These are phyloP conservation scores for Salvia miltiorrhiza DNA, from an alignment of 257 asterid species.

Conservation along the genomic window DNA sequence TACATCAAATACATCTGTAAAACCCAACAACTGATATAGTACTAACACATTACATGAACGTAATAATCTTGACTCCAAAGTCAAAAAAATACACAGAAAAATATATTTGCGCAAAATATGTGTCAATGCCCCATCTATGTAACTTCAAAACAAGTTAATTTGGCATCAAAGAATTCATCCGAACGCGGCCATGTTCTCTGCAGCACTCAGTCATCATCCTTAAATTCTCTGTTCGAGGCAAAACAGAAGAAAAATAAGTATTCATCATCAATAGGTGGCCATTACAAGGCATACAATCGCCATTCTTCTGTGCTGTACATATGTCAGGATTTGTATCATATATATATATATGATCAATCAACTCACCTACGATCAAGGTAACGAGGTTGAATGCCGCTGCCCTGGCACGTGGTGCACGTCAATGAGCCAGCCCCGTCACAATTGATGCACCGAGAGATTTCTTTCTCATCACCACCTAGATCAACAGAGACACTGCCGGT, in stretches of 20 bases:
- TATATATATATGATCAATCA: not conserved
- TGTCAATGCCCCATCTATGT: constrained; percentile 13
- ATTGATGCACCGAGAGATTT: constrained; percentile 81
- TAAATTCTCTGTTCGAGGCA: constrained; percentile 66
- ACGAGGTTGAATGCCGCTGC: constrained; percentile 96
- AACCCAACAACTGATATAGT: not conserved
- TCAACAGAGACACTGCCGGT: constrained; percentile 70
- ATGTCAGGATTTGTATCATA: not conserved
- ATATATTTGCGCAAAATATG: not conserved
- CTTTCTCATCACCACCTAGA: constrained; percentile 77
- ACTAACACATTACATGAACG: constrained; percentile 5
- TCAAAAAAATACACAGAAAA: constrained; percentile 14
- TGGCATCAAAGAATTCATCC: constrained; percentile 23
- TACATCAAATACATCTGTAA: not conserved
- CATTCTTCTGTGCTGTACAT: no score
- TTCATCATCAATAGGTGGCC: not conserved
- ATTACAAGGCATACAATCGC: not conserved
- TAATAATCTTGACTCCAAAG: constrained; percentile 8
- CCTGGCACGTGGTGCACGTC: constrained; percentile 99
- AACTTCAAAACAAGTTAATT: constrained; percentile 8
- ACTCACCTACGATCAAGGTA: constrained; percentile 95
- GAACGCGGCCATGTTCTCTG: constrained; percentile 11
- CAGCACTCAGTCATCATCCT: constrained; percentile 77
- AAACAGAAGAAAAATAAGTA: not conserved
- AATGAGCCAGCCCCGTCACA: constrained; percentile 83